These are phyloP conservation scores for Westerdykella sp. DNA, from an alignment of 2,329 filamentous ascomycete genomes.

Conservation along the genomic window DNA sequence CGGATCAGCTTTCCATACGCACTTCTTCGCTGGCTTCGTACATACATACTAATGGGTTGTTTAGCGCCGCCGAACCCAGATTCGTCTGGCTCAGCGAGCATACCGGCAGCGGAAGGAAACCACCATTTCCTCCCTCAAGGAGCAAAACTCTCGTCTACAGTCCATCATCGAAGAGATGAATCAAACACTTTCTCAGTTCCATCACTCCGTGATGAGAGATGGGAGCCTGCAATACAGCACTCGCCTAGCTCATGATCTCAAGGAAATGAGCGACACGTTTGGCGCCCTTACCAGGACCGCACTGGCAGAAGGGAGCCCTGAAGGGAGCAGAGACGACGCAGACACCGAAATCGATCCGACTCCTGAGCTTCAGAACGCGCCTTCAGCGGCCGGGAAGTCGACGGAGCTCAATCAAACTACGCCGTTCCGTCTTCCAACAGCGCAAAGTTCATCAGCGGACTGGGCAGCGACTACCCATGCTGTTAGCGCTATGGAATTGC, in stretches of 20 bases:
- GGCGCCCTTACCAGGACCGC: constrained; percentile 47
- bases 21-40: constrained; percentile 1
- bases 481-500: no score
- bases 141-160: constrained; percentile 63
- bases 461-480: no score
- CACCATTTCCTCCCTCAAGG: constrained; percentile 67
- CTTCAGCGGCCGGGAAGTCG: constrained; percentile 2
- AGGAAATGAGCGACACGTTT: constrained; percentile 53
- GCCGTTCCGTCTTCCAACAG: constrained; percentile 3
- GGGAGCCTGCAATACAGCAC: constrained; percentile 55
- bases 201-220: constrained; percentile 54
- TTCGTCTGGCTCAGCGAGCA: constrained; percentile 76
- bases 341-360: constrained; percentile 24
- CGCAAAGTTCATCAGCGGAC: no score
- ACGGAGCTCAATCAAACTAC: constrained; percentile 1
- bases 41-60: constrained; percentile 7
- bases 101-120: constrained; percentile 81
- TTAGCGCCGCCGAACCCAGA: constrained; percentile 76
- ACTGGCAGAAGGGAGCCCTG: constrained; percentile 29
- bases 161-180: constrained; percentile 67
- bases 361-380: constrained; percentile 5
- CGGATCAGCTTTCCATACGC: background rate
- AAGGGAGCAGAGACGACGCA: constrained; percentile 21
- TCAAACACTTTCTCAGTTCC: constrained; percentile 61
- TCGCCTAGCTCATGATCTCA: constrained; percentile 53